Conservation (phyloP, 2,329 filamentous ascomycete genomes). For the Capronia americana region DNA sequence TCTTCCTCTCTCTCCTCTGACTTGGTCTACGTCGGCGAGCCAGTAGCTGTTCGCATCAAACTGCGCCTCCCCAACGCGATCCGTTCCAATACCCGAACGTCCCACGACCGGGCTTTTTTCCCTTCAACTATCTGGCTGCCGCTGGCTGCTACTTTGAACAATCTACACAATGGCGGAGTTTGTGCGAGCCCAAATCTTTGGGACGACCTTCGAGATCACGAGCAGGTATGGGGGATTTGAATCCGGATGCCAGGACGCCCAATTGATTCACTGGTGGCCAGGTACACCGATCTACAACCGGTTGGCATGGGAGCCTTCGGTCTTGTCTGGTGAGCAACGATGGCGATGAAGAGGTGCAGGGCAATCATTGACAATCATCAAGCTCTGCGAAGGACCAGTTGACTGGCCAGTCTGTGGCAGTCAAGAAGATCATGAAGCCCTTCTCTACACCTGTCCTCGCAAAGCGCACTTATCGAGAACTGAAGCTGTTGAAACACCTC, state of each 20-base stretch:
- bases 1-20: neutral
- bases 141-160: slow-evolving; percentile 4
- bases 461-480: slow-evolving; percentile 95
- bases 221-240: slow-evolving; percentile 70
- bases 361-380: slow-evolving; percentile 34
- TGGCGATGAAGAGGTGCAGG: neutral
- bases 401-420: slow-evolving; percentile 92
- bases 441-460: slow-evolving; percentile 99
- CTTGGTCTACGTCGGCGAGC: slow-evolving; percentile 1
- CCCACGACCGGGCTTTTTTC: neutral
- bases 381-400: slow-evolving; percentile 98
- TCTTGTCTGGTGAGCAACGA: slow-evolving; percentile 82
- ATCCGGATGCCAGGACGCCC: slow-evolving; percentile 27
- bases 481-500: slow-evolving; percentile 96
- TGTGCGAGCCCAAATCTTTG: slow-evolving; percentile 98
- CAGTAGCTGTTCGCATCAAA: neutral
- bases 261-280: slow-evolving; percentile 51
- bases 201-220: slow-evolving; percentile 99
- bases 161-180: slow-evolving; percentile 87
- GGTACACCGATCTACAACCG: slow-evolving; percentile 96
- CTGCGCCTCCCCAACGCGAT: neutral
- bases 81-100: neutral
- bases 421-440: slow-evolving; percentile 99
- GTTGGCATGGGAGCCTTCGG: slow-evolving; percentile 99
- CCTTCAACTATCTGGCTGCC: neutral